Conservation (phyloP, 371 early-diverging fungal genomes). For the Rhizopus sp. region DNA sequence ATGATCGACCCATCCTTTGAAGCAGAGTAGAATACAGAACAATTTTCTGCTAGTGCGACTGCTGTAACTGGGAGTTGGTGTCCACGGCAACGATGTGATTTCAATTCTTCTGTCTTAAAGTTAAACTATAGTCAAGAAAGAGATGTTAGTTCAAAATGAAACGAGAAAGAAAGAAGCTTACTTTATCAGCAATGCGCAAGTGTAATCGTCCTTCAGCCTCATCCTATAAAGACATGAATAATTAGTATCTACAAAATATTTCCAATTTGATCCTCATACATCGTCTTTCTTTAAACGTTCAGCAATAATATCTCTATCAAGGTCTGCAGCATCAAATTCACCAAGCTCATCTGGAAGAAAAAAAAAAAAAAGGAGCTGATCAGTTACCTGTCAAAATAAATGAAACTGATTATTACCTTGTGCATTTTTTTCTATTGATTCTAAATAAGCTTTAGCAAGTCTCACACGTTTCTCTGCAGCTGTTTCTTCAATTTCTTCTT, state of each 20-base stretch:
- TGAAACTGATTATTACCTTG: constrained; percentile 49
- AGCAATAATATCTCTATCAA: constrained; percentile 93
- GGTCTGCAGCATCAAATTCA: constrained; percentile 89
- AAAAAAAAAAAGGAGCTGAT: not conserved
- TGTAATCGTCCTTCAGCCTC: constrained; percentile 57
- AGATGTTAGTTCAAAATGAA: not conserved
- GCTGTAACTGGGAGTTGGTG: constrained; percentile 82
- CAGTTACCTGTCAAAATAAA: not conserved
- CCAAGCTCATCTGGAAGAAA: constrained; percentile 51
- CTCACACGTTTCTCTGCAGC: constrained; percentile 91
- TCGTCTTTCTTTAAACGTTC: constrained; percentile 84
- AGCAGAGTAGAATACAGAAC: constrained; percentile 77
- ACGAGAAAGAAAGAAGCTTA: constrained; percentile 17
- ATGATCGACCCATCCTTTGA: constrained; percentile 89
- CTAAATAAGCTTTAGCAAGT: constrained; percentile 89
- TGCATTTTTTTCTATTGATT: constrained; percentile 66
- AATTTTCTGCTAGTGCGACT: constrained; percentile 71
- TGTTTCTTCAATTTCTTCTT: constrained; percentile 73
- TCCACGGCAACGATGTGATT: constrained; percentile 51
- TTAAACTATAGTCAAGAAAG: constrained; percentile 37
- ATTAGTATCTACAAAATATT: not conserved
- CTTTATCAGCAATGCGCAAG: constrained; percentile 52
- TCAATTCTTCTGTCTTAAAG: constrained; percentile 41
- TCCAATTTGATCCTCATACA: constrained; percentile 37
- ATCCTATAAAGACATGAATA: constrained; percentile 32